Conservation (phyloP, 192 early-diverging fungal genomes). For the Linnemannia exigua region DNA sequence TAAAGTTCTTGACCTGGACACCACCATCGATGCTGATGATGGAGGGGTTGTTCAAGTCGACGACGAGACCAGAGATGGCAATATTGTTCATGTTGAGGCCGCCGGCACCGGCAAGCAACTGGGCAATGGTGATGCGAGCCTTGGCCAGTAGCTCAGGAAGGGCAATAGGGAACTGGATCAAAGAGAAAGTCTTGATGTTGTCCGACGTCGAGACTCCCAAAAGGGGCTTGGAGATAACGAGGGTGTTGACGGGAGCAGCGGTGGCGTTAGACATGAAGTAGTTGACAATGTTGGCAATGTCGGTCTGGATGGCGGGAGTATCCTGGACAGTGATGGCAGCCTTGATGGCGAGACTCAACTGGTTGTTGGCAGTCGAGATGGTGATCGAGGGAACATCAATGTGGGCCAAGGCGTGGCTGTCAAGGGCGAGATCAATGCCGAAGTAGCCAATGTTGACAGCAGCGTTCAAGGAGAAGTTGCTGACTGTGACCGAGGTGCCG, state of each 20-base stretch:
- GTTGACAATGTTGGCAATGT: conserved; percentile 48
- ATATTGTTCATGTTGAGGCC: conserved; percentile 43
- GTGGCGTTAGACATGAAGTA: conserved; percentile 50
- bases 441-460: conserved; percentile 58
- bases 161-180: conserved; percentile 32
- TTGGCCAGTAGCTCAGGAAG: conserved; percentile 22
- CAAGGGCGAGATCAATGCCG: conserved; percentile 51
- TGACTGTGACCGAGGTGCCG: conserved; percentile 44
- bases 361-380: conserved; percentile 47
- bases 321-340: conserved; percentile 44
- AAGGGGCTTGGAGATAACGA: conserved; percentile 44
- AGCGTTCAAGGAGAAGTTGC: conserved; percentile 44
- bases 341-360: conserved; percentile 44
- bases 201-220: conserved; percentile 42
- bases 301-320: conserved; percentile 37
- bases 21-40: conserved; percentile 43
- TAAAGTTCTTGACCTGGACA: conserved; percentile 37
- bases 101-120: conserved; percentile 41
- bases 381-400: conserved; percentile 53
- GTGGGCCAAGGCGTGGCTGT: conserved; percentile 35
- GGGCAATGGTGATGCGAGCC: conserved; percentile 23
- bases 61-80: conserved; percentile 33
- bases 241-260: conserved; percentile 31
- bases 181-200: conserved; percentile 45
- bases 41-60: conserved; percentile 55